phyloP scores from a whole-genome alignment of 441 rosid species.

The Populus hybrid region DNA sequence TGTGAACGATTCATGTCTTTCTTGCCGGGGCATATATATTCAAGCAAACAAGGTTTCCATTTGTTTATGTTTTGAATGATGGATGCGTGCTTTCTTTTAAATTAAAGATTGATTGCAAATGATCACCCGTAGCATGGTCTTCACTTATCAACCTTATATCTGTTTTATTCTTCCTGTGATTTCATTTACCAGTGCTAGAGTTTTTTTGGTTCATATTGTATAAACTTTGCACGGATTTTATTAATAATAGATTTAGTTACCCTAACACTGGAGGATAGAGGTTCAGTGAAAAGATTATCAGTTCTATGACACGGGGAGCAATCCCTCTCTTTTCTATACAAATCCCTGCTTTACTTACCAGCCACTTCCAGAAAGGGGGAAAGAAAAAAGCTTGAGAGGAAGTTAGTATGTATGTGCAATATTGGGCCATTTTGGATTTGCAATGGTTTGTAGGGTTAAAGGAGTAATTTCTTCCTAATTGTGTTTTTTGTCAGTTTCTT shows the following conservation, averaged over 20 bases:
- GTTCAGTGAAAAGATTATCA: background rate
- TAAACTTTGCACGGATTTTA: background rate
- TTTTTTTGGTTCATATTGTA: background rate
- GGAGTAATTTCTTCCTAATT: background rate
- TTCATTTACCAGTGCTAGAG: background rate
- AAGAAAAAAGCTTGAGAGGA: background rate
- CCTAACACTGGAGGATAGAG: background rate
- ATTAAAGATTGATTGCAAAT: background rate
- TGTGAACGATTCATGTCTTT: constrained; percentile 85
- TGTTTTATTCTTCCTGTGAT: background rate
- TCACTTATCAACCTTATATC: background rate
- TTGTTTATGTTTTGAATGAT: background rate
- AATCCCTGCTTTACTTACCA: background rate
- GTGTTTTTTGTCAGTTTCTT: background rate
- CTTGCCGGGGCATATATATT: constrained; percentile 90
- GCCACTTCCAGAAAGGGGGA: background rate
- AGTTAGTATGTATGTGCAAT: background rate
- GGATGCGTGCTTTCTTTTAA: background rate
- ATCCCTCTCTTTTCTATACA: background rate
- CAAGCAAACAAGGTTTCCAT: constrained; percentile 87
- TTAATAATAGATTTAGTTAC: background rate
- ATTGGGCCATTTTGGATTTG: background rate
- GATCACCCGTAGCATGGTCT: background rate
- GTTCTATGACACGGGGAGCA: background rate
- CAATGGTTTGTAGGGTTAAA: background rate